Conservation (phyloP, 164 flowering plant genomes). For the Aristolochia californica region DNA sequence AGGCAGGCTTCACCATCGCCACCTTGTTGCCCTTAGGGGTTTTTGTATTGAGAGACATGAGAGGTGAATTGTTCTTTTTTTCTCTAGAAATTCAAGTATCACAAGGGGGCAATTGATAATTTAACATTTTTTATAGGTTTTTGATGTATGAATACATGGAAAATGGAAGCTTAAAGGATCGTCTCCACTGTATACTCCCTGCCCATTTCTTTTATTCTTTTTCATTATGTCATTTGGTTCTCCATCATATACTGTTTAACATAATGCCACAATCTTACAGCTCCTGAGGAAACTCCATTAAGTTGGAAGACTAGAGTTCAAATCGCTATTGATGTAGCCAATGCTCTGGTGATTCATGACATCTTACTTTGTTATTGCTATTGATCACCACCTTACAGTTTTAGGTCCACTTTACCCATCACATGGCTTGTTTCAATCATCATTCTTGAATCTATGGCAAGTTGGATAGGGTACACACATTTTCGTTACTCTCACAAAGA, state of each 20-base stretch:
- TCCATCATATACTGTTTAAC: constrained; percentile 3
- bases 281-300: constrained; percentile 50
- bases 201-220: neutral
- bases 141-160: constrained; percentile 89
- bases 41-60: constrained; percentile 67
- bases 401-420: too few relatives aligned
- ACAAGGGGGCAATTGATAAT: too few relatives aligned
- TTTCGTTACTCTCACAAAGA: too few relatives aligned
- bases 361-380: too few relatives aligned
- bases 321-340: constrained; percentile 93
- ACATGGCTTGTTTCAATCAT: too few relatives aligned
- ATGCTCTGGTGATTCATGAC: constrained; percentile 66
- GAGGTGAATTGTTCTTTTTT: constrained; percentile 49
- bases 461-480: too few relatives aligned
- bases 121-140: constrained; percentile 46
- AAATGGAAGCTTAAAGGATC: constrained; percentile 94
- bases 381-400: too few relatives aligned
- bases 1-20: constrained; percentile 94
- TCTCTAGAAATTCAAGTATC: too few relatives aligned
- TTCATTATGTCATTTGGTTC: neutral
- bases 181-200: constrained; percentile 59
- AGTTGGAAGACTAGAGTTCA: constrained; percentile 82
- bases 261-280: constrained; percentile 28
- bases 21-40: constrained; percentile 84
- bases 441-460: too few relatives aligned